Evolutionary conservation across 805 yeast genomes (phyloP).

Genomic region (Metschnikowia hibisci): DNA sequence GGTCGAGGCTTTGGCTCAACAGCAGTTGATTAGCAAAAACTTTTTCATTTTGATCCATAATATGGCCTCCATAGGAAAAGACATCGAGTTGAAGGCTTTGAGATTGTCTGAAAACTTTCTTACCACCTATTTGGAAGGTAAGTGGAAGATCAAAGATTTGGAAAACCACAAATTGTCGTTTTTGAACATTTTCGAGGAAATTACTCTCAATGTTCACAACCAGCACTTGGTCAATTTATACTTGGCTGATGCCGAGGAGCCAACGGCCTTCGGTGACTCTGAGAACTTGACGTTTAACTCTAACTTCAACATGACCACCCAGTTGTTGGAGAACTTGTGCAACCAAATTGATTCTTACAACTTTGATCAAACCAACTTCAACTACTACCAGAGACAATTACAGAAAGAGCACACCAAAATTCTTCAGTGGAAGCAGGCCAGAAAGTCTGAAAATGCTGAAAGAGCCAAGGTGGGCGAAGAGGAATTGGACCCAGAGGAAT

Average conservation of each 20-base stretch:
- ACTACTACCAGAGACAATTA: conserved; percentile 74
- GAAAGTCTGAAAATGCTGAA: conserved; percentile 60
- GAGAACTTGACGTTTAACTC: conserved; percentile 41
- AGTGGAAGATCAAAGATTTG: conserved; percentile 63
- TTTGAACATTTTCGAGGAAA: conserved; percentile 66
- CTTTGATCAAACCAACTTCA: conserved; percentile 74
- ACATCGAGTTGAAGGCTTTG: conserved; percentile 64
- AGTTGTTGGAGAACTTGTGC: conserved; percentile 57
- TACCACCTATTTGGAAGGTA: conserved; percentile 50
- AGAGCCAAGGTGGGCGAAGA: conserved; percentile 57
- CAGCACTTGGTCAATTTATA: conserved; percentile 61
- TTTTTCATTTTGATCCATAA: conserved; percentile 63
- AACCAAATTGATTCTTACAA: conserved; percentile 71
- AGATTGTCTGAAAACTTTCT: conserved; percentile 63
- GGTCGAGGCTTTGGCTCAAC: conserved; percentile 64
- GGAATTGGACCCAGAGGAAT: conserved; percentile 54
- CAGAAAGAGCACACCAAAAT: conserved; percentile 68
- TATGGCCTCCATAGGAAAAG: conserved; percentile 62
- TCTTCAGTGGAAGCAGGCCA: conserved; percentile 68
- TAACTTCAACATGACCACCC: conserved; percentile 42
- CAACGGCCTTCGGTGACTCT: conserved; percentile 23
- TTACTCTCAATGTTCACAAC: conserved; percentile 63
- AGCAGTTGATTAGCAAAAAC: conserved; percentile 54
- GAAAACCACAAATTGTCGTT: conserved; percentile 56
- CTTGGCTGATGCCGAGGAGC: conserved; percentile 29